Evolutionary conservation across 164 flowering plant species (phyloP).

Genomic region (Chloranthus sessilifolius): DNA sequence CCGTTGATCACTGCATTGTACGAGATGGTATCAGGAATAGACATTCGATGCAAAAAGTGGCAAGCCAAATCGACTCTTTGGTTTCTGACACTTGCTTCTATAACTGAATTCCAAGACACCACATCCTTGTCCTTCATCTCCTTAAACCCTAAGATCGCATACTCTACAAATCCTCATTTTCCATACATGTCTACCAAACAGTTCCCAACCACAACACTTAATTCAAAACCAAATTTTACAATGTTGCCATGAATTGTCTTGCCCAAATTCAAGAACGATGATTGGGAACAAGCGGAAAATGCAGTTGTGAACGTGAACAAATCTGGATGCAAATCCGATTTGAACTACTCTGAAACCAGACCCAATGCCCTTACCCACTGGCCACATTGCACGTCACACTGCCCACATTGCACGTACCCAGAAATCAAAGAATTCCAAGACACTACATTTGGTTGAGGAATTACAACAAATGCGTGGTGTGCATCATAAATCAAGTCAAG

Average conservation of each 20-base stretch:
- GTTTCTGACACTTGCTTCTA: conserved; percentile 52
- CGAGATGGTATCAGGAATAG: conserved; percentile 57
- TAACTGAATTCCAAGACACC: conserved; percentile 65
- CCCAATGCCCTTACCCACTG: conserved; percentile 29
- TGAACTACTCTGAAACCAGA: conserved; percentile 38
- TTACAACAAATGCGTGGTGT: conserved; percentile 50
- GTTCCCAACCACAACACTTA: conserved; percentile 33
- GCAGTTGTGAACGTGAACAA: conserved; percentile 45
- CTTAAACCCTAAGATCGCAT: conserved; percentile 35
- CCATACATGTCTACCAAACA: conserved; percentile 75
- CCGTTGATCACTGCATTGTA: conserved; percentile 57
- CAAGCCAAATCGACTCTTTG: conserved; percentile 33
- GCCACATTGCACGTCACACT: too few species aligned
- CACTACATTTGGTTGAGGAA: conserved; percentile 47
- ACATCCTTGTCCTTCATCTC: conserved; percentile 33
- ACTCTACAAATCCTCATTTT: conserved; percentile 45
- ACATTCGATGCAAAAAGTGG: conserved; percentile 37
- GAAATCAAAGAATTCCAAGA: conserved; percentile 68
- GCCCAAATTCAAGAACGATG: conserved; percentile 31
- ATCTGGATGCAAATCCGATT: conserved; percentile 30
- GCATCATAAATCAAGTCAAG: conserved; percentile 30
- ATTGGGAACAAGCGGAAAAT: conserved; percentile 44
- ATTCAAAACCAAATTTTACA: conserved; percentile 35
- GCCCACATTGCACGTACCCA: conserved; percentile 44
- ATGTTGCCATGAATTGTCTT: conserved; percentile 46